These are phyloP conservation scores for Suhomyces chickasaworum DNA, from an alignment of 1,139 yeast genomes.

Conservation along the genomic window DNA sequence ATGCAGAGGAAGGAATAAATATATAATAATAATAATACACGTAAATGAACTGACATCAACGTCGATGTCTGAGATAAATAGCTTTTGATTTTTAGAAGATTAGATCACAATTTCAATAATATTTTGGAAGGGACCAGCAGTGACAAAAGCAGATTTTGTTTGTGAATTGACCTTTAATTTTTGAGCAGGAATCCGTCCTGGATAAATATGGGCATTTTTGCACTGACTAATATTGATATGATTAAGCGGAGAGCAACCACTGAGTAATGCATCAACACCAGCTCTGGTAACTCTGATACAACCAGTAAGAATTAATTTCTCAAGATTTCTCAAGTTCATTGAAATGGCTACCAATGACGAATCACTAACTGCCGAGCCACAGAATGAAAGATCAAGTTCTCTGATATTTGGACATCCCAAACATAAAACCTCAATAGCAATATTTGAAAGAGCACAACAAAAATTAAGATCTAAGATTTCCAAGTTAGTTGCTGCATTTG, in stretches of 20 bases:
- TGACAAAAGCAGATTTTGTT: slow-evolving; percentile 58
- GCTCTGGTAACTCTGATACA: slow-evolving; percentile 75
- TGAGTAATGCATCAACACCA: slow-evolving; percentile 66
- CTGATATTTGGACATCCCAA: slow-evolving; percentile 61
- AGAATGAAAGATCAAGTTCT: slow-evolving; percentile 62
- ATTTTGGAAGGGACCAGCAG: slow-evolving; percentile 55
- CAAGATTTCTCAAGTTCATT: slow-evolving; percentile 50
- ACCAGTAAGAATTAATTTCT: slow-evolving; percentile 58
- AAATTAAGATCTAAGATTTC: slow-evolving; percentile 63
- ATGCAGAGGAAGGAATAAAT: slow-evolving; percentile 1
- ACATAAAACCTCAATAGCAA: slow-evolving; percentile 64
- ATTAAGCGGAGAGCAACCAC: slow-evolving; percentile 56
- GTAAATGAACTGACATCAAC: background rate
- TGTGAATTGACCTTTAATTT: slow-evolving; percentile 52
- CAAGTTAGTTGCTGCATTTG: slow-evolving; percentile 60
- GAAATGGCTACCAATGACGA: slow-evolving; percentile 66
- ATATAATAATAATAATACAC: slow-evolving; percentile 2
- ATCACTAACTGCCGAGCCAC: slow-evolving; percentile 81
- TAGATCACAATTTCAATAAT: slow-evolving; percentile 56
- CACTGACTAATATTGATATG: slow-evolving; percentile 69
- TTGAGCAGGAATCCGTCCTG: slow-evolving; percentile 59
- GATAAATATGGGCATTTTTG: slow-evolving; percentile 58
- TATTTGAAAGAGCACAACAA: slow-evolving; percentile 74
- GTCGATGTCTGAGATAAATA: background rate
- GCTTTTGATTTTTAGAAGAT: background rate